phyloP scores from a whole-genome alignment of 2,329 filamentous ascomycete species.

The Hansfordia pulvinata region DNA sequence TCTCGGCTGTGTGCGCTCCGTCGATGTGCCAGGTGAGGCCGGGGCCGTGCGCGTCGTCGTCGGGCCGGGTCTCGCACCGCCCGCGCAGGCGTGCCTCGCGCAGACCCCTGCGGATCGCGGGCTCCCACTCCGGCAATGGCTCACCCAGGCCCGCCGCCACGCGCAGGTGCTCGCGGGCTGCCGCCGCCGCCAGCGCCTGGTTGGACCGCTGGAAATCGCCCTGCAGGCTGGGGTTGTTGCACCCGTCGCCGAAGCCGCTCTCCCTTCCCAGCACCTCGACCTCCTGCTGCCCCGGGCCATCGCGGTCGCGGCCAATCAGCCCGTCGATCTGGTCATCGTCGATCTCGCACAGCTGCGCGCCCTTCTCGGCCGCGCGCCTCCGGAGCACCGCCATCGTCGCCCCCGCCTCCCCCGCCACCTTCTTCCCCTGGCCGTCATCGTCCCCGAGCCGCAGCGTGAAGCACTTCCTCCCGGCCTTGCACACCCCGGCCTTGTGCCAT shows the following conservation, averaged over 20 bases:
- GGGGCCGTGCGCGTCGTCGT: slow-evolving; percentile 34
- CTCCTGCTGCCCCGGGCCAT: slow-evolving; percentile 24
- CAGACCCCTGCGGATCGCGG: slow-evolving; percentile 45
- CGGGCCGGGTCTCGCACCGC: slow-evolving; percentile 55
- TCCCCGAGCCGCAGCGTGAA: slow-evolving; percentile 49
- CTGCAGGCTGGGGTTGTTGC: slow-evolving; percentile 26
- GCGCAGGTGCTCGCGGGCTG: slow-evolving; percentile 44
- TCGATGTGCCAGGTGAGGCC: slow-evolving; percentile 80
- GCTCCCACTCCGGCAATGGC: slow-evolving; percentile 18
- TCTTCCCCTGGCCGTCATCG: slow-evolving; percentile 21
- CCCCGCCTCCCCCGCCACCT: no score
- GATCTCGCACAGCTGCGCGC: slow-evolving; percentile 26
- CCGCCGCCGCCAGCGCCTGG: slow-evolving; percentile 39
- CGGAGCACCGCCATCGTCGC: slow-evolving; percentile 38
- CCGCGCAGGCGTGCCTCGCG: slow-evolving; percentile 57
- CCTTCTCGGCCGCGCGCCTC: slow-evolving; percentile 44
- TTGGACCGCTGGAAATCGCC: slow-evolving; percentile 44
- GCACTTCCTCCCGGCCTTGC: slow-evolving; percentile 52
- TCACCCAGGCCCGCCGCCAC: slow-evolving; percentile 6
- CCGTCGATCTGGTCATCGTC: slow-evolving; percentile 23
- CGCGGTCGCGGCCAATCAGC: slow-evolving; percentile 25
- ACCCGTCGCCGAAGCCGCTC: no score
- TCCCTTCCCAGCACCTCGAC: slow-evolving; percentile 17
- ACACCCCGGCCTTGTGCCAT: slow-evolving; percentile 86
- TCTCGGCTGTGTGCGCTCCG: slow-evolving; percentile 79